Percentiles rank a stretch among this genome's conserved stretches.
These are phyloP conservation scores for Tylopilus sp. DNA, from an alignment of 768 basidiomycete species.

Conservation along the genomic window DNA sequence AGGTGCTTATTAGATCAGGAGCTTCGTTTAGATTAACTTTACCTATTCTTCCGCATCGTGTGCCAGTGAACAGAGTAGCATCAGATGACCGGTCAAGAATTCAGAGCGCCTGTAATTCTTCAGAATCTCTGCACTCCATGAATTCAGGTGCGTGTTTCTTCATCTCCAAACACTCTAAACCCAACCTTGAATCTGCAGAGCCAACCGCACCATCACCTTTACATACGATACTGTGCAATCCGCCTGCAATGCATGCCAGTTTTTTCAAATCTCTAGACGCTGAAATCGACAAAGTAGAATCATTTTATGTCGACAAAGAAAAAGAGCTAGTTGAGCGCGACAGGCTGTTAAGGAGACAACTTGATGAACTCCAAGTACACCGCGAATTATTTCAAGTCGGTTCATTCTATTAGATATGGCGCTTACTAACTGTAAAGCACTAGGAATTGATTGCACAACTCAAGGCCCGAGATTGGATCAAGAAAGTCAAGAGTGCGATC, in stretches of 20 bases:
- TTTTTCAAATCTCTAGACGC: constrained; percentile 78
- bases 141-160: neutral
- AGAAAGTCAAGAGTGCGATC: constrained; percentile 4
- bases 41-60: neutral
- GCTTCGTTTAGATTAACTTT: constrained; percentile 2
- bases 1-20: constrained; percentile 1
- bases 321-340: constrained; percentile 51
- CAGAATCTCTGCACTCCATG: neutral
- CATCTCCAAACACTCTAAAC: neutral
- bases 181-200: constrained; percentile 2
- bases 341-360: constrained; percentile 56
- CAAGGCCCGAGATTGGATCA: constrained; percentile 10
- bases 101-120: neutral
- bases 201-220: constrained; percentile 32
- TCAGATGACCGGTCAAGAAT: neutral
- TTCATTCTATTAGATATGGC: constrained; percentile 9
- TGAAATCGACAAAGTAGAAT: constrained; percentile 82
- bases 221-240: constrained; percentile 45
- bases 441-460: constrained; percentile 13
- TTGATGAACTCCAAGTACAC: constrained; percentile 73
- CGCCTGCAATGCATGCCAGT: constrained; percentile 56
- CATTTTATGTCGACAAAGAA: constrained; percentile 75
- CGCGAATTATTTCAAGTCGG: constrained; percentile 53
- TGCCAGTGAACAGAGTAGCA: neutral
- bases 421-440: neutral